Evolutionary conservation across 2,329 filamentous ascomycete genomes (phyloP).

Genomic region (Westerdykella aurantiaca): DNA sequence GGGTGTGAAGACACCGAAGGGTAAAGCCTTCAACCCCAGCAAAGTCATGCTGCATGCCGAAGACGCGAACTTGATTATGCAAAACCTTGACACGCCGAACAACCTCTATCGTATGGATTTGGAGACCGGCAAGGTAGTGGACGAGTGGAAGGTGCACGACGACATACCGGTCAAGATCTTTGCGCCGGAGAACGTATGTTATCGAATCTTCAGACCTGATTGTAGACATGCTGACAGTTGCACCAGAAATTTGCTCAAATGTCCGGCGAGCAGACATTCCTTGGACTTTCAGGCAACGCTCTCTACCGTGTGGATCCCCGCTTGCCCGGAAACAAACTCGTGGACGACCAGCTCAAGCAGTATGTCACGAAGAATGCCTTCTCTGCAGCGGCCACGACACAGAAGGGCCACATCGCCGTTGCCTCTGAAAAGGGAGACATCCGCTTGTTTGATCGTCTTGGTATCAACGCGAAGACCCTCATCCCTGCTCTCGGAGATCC

Average conservation of each 20-base stretch:
- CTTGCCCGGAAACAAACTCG: slow-evolving; percentile 82
- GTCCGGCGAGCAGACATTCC: slow-evolving; percentile 89
- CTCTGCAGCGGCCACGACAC: slow-evolving; percentile 86
- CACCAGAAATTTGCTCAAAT: slow-evolving; percentile 87
- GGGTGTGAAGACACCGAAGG: slow-evolving; percentile 82
- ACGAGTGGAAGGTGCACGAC: slow-evolving; percentile 98
- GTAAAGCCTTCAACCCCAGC: slow-evolving; percentile 78
- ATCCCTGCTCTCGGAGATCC: slow-evolving; percentile 92
- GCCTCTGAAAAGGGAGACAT: slow-evolving; percentile 98
- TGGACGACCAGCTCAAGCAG: slow-evolving; percentile 89
- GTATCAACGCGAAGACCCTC: slow-evolving; percentile 95
- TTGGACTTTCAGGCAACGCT: slow-evolving; percentile 88
- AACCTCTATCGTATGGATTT: slow-evolving; percentile 96
- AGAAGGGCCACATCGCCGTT: slow-evolving; percentile 94
- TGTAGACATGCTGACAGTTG: slow-evolving; percentile 18
- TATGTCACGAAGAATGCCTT: slow-evolving; percentile 97
- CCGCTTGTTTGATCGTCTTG: slow-evolving; percentile 89
- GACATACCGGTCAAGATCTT: slow-evolving; percentile 91
- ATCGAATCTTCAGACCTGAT: too few species aligned
- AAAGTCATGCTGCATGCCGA: slow-evolving; percentile 96
- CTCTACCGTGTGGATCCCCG: slow-evolving; percentile 92
- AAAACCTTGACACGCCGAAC: slow-evolving; percentile 77
- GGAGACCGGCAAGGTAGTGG: slow-evolving; percentile 94
- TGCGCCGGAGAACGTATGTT: slow-evolving; percentile 71
- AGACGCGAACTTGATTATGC: slow-evolving; percentile 82